These are phyloP conservation scores for Diplocarpon mali DNA, from an alignment of 2,329 filamentous ascomycete genomes.

Conservation along the genomic window DNA sequence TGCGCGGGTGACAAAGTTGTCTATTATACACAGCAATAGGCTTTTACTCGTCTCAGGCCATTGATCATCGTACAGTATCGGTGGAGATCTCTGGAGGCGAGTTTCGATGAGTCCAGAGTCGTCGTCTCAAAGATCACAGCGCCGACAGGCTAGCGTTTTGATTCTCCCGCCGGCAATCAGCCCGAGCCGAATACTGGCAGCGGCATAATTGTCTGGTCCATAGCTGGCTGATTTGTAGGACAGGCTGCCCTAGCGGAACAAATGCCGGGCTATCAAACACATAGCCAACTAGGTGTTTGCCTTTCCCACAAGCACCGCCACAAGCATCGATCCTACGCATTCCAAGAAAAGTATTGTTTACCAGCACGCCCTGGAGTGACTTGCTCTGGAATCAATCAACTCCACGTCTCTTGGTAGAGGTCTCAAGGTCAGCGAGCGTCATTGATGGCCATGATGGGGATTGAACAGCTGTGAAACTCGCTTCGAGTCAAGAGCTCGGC, in stretches of 20 bases:
- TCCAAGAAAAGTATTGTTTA: constrained; percentile 1
- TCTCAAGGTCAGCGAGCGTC: too few relatives aligned
- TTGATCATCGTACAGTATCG: constrained; percentile 8
- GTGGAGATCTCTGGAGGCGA: constrained; percentile 14
- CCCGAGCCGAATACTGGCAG: too few relatives aligned
- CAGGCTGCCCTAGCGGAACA: background rate
- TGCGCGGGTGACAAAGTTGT: constrained; percentile 6
- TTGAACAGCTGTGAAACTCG: constrained; percentile 21
- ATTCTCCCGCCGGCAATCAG: constrained; percentile 8
- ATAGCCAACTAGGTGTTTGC: background rate
- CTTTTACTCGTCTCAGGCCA: constrained; percentile 3
- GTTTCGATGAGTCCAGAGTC: constrained; percentile 15
- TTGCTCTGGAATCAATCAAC: too few relatives aligned
- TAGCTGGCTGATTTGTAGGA: too few relatives aligned
- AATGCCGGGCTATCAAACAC: constrained; percentile 18
- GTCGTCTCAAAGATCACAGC: constrained; percentile 22
- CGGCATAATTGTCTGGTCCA: too few relatives aligned
- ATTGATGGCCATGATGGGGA: constrained; percentile 10
- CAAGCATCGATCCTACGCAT: constrained; percentile 7
- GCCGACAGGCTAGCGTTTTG: constrained; percentile 24
- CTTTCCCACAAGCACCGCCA: constrained; percentile 1
- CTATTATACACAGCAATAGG: constrained; percentile 18
- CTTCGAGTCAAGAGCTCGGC: constrained; percentile 11
- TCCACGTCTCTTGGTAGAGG: too few relatives aligned
- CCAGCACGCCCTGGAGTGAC: too few relatives aligned